These are phyloP conservation scores for Sclerotinia nivalis DNA, from an alignment of 2,329 filamentous ascomycete genomes.

Conservation along the genomic window DNA sequence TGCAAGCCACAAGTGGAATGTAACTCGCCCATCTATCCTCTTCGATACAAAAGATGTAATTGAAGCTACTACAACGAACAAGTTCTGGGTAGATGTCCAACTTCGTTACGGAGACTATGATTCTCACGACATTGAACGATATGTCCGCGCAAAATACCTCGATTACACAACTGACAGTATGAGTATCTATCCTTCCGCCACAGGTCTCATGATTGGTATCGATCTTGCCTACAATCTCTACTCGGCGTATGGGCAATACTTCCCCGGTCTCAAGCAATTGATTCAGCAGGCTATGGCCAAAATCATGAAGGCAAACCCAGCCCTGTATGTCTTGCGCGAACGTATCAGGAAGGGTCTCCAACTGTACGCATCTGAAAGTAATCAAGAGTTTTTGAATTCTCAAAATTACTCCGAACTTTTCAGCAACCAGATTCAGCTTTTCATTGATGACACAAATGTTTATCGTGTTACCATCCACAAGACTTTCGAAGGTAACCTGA, in stretches of 20 bases:
- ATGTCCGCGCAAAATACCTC: constrained; percentile 95
- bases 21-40: constrained; percentile 86
- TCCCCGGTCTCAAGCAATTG: constrained; percentile 93
- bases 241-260: constrained; percentile 97
- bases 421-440: constrained; percentile 97
- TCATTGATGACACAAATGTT: constrained; percentile 98
- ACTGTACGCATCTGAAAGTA: constrained; percentile 96
- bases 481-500: constrained; percentile 98
- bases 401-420: constrained; percentile 99
- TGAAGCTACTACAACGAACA: constrained; percentile 92
- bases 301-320: constrained; percentile 99
- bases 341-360: constrained; percentile 98
- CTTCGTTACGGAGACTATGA: constrained; percentile 97
- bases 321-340: constrained; percentile 91
- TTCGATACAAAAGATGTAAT: constrained; percentile 97
- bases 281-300: constrained; percentile 99
- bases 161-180: constrained; percentile 99
- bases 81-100: constrained; percentile 99
- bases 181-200: constrained; percentile 97
- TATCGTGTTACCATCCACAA: constrained; percentile 99
- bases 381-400: constrained; percentile 98
- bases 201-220: constrained; percentile 95
- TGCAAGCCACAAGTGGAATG: constrained; percentile 98
- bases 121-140: constrained; percentile 97
- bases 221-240: constrained; percentile 98